phyloP scores from a whole-genome alignment of 192 early-diverging fungal species.

The Geosiphon pyriformis region DNA sequence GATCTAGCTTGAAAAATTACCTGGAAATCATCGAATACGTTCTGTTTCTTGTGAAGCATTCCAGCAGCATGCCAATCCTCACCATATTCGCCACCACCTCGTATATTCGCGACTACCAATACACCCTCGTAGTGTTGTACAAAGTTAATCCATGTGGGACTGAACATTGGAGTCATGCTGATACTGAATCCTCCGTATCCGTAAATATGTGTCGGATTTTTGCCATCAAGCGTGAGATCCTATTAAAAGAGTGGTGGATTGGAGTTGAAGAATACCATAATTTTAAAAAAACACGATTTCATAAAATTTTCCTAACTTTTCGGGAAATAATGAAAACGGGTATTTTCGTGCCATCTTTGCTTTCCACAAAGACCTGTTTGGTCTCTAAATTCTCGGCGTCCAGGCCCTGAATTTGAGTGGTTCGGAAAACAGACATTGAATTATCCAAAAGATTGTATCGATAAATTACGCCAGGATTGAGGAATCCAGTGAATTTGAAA shows the following conservation, averaged over 20 bases:
- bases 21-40: slow-evolving; percentile 74
- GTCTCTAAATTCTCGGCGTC: slow-evolving; percentile 47
- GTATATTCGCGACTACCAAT: slow-evolving; percentile 59
- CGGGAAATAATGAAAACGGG: slow-evolving; percentile 64
- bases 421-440: slow-evolving; percentile 33
- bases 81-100: slow-evolving; percentile 65
- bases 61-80: slow-evolving; percentile 52
- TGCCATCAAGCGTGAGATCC: slow-evolving; percentile 42
- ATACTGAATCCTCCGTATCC: slow-evolving; percentile 68
- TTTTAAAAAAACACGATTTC: neutral
- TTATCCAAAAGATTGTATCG: slow-evolving; percentile 48
- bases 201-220: slow-evolving; percentile 58
- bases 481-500: slow-evolving; percentile 49
- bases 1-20: neutral
- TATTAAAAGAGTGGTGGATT: slow-evolving; percentile 3
- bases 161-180: slow-evolving; percentile 43
- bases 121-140: slow-evolving; percentile 53
- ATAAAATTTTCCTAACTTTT: slow-evolving; percentile 31
- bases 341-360: slow-evolving; percentile 61
- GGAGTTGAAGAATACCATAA: neutral
- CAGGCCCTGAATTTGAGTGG: slow-evolving; percentile 46
- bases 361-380: slow-evolving; percentile 58
- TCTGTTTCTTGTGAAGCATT: slow-evolving; percentile 60
- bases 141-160: slow-evolving; percentile 34
- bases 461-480: slow-evolving; percentile 54